Evolutionary conservation across 768 basidiomycete species (phyloP), one percentile per base, ranked within the genome.

Genomic region (Wakefieldia striispora): DNA sequence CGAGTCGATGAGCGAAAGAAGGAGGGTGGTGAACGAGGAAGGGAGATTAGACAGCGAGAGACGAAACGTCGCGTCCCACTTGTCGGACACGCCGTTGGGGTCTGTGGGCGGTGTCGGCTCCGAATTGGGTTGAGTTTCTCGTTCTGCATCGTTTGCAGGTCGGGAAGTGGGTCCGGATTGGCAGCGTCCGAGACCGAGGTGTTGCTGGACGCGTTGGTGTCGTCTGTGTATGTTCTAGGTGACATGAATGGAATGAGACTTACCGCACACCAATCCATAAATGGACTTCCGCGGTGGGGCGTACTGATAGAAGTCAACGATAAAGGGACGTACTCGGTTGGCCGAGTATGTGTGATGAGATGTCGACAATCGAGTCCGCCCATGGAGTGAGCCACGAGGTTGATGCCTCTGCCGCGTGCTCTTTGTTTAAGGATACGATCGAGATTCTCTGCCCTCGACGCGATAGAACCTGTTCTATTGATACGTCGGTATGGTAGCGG

Each of bases 251-350:
- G 23, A 50, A 45, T 33, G 24, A 35, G 40, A 29, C 87, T 62
- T 61, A 90, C 91, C 42, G 82, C 78, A 72, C 95, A 98, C 97
- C 97, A 99, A 66, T 97, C 92, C 97, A 99, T 99, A 69, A 99
- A 98, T 1, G 95, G 94, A 58, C 90, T 92, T 29, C 97, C 95
- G 16, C 92, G 81, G 66, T 99, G 97, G 14, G 97, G 97, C 0
- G 97, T 98, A 21, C 86, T 84, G 56, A 99, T 80, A 19, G 85
- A 89, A 1, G 89, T 97, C 50, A 99, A 72, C 7, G 91, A 94
- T 26, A 93, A 69, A 1, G 97, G 94, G 2, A 78, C 78, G 69
- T 98, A 98, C 43, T 87, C 83, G 10, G 70, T 76, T 0, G 95
- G 93, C 54, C 81, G 80, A 58, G 95, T 76, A 65, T 88, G 88